Percentiles rank a stretch among this genome's conserved stretches.
Conservation (phyloP, 2,329 filamentous ascomycete genomes). For the Septoria petroselini region DNA sequence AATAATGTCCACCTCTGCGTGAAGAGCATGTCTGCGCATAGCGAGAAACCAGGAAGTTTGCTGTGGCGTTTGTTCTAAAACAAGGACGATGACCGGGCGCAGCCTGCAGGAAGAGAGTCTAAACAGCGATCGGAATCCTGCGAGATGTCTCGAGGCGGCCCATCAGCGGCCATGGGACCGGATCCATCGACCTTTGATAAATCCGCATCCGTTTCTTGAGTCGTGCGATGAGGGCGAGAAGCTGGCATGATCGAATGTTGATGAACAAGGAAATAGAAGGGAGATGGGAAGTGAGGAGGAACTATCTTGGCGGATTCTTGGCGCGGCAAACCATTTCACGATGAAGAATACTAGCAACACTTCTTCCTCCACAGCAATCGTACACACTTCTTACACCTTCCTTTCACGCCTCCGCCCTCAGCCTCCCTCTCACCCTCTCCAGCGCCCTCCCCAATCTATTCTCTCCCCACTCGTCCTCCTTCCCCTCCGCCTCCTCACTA, state of each 20-base stretch:
- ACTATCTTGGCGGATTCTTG: too few relatives aligned
- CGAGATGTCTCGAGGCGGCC: background rate
- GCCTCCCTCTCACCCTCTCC: constrained; percentile 36
- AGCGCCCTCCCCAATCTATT: constrained; percentile 38
- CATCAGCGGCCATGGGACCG: background rate
- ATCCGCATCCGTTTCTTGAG: too few relatives aligned
- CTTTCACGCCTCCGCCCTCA: constrained; percentile 6
- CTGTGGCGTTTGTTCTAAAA: constrained; percentile 14
- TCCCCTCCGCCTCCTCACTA: constrained; percentile 32
- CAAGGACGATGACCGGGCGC: constrained; percentile 3
- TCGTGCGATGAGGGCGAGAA: too few relatives aligned
- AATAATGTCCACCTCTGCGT: background rate
- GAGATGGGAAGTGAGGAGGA: too few relatives aligned
- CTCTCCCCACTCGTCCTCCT: constrained; percentile 35
- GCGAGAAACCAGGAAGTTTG: constrained; percentile 3
- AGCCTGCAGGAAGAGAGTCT: constrained; percentile 4
- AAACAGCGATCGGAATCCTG: background rate
- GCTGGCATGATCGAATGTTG: too few relatives aligned
- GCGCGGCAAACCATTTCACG: too few relatives aligned
- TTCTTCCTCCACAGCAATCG: too few relatives aligned
- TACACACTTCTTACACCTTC: too few relatives aligned
- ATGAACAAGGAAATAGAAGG: too few relatives aligned
- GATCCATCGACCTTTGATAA: too few relatives aligned
- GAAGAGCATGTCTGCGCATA: background rate
- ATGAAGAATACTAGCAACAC: too few relatives aligned